Evolutionary conservation across 2,329 filamentous ascomycete genomes (phyloP), one percentile per base, ranked within the genome.

Genomic region (Periconia digitata): DNA sequence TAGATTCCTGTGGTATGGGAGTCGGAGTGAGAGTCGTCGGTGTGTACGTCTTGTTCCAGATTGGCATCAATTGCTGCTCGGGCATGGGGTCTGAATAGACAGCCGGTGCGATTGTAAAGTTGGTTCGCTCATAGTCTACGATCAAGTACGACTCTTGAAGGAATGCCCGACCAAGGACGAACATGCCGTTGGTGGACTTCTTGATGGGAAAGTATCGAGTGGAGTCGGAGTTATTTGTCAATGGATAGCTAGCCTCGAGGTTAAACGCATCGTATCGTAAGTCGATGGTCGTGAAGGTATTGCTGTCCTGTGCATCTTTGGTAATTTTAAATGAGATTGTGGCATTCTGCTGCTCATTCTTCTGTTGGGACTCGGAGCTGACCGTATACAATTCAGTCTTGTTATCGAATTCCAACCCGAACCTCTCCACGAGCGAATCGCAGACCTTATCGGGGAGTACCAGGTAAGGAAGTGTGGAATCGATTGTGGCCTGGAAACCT

Each of bases 401-500:
- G 0, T 57, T 35, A 49, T 75, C 65, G 42, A 67, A 75, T 0
- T 37, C 51, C 1, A 76, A 55, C 1, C 59, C 51, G 51, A 76
- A 76, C 0, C 46, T 60, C 0, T 56, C 12, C 41, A 65, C 62
- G 42, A 77, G 73, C 2, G 47, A 24, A 7, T 74, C 58, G 54
- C 74, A 76, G 1, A 74, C 59, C 1, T 52, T 21, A 3, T 64
- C 55, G 0, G 68, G 68, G 1, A 71, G 47, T 29, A 60, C 55
- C 4, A 71, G 49, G 32, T 68, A 71, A 8, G 68, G 67, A 1
- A 74, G 48, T 7, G 67, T 70, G 1, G 73, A 75, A 49, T 76
- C 72, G 17, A 76, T 67, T 21, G 61, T 47, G 4, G 66, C 66
- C 3, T 16, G 39, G 32, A 74, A 69, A 1, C 54, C 56, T 27